Base-by-base conservation (phyloP, 2,329 filamentous ascomycete species). In the Cladosporium sp. region DNA sequence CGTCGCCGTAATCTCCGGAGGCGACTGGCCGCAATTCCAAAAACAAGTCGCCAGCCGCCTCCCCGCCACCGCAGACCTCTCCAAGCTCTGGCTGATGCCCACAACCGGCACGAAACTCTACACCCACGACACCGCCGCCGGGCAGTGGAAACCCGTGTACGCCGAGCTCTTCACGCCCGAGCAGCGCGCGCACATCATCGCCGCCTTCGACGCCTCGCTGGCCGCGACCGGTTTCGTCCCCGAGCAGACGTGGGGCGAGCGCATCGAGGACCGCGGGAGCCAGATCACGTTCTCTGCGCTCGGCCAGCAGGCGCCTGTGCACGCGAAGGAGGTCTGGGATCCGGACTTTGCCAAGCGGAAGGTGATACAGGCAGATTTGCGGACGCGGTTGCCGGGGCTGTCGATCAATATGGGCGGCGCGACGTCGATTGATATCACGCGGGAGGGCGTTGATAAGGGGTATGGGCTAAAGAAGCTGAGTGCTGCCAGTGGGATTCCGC, bases 211-310 rank as follows among this genome's bases (percentile, higher is more conserved):
- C 37, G 61, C 58, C 7, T 63, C 69, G 3, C 64, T 73, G 46
- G 59, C 3, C 3, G 66, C 64, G 8, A 70, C 69, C 4, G 69
- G 68, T 4, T 70, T 71, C 60, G 63, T 56, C 41, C 70, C 70
- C 3, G 64, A 67, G 54, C 48, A 69, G 61, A 70, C 69, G 9
- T 72, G 70, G 70, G 70, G 69, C 18, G 58, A 66, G 51, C 61
- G 67, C 37, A 71, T 73, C 54, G 70, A 73, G 53, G 70, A 72
- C 54, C 70, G 70, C 42, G 70, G 70, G 31, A 70, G 67, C 58
- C 69, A 72, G 60, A 71, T 72, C 49, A 73, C 70, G 10, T 71
- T 72, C 57, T 72, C 70, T 1, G 70, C 70, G 2, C 69, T 73
- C 1, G 70, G 70, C 40, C 70, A 72, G 58, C 55, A 70, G 54